Percentiles rank a stretch among this genome's conserved stretches.
phyloP scores from a whole-genome alignment of 2,329 filamentous ascomycete species.

The Ceratocystis albifundus region DNA sequence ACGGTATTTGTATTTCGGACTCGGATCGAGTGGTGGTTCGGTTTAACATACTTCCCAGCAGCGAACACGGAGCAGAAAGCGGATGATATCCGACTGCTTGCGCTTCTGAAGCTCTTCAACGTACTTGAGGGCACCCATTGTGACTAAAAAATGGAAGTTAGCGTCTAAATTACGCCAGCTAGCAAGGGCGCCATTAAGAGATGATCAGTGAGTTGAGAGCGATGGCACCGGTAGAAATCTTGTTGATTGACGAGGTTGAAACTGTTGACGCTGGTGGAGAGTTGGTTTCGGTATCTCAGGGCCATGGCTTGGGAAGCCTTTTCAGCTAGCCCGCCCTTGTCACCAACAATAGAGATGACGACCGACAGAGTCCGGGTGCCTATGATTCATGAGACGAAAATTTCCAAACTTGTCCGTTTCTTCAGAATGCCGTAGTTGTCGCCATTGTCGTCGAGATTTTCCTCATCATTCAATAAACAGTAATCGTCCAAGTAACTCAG shows the following conservation, averaged over 20 bases:
- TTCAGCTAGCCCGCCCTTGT: neutral
- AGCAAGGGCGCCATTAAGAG: neutral
- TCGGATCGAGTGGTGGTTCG: conserved; percentile 22
- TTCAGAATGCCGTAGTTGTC: neutral
- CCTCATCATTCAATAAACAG: neutral
- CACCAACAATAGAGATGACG: neutral
- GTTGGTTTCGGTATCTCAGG: neutral
- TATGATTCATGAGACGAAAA: neutral
- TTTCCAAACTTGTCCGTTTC: neutral
- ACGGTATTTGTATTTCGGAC: conserved; percentile 21
- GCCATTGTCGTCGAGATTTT: neutral
- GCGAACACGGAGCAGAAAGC: conserved; percentile 98
- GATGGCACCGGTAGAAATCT: neutral
- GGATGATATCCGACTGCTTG: conserved; percentile 99
- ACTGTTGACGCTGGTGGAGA: neutral
- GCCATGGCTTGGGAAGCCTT: neutral
- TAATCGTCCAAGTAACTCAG: neutral
- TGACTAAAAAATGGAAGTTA: conserved; percentile 33
- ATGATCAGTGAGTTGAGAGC: neutral
- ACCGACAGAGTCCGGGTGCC: neutral
- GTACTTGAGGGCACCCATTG: conserved; percentile 99
- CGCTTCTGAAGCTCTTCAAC: conserved; percentile 99
- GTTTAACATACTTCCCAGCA: conserved; percentile 93
- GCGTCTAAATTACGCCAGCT: neutral
- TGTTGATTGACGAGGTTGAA: neutral